Base-by-base conservation (phyloP, 176 grass and related monocot genomes). In the Musa itinerans region DNA sequence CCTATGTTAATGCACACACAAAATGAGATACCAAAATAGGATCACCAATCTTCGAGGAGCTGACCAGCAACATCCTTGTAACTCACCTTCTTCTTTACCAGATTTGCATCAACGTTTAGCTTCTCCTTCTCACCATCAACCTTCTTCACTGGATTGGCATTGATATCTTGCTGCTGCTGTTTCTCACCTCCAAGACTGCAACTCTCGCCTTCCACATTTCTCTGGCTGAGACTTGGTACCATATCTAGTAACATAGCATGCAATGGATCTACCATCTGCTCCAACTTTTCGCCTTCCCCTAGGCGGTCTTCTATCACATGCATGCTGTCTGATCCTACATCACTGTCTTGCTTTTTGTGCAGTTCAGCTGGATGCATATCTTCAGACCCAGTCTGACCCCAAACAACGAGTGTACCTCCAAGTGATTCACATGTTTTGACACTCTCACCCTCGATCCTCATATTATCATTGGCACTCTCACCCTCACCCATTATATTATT, bases 1-100 rank as follows among this genome's bases (percentile, higher is more conserved):
- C 10, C 10, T 27, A 66, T 66, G 63, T 68, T 68, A 7, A 34
- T 34, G 13, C 65, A 68, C 11, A 68, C 1, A 53, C 57, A 72
- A 50, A n/a, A 53, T 70, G 50, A 2, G 5, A 3, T 20, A n/a
- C n/a, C 12, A 61, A 61, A 13, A 61, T 14, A 61, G n/a, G 57
- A n/a, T 92, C 86, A 93, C 86, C 88, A 93, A 71, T 97, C 90
- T 65, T 97, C 91, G 51, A 97, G 77, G 76, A 97, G 88, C 20
- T 91, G 70, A 48, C 65, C 52, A 34, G 90, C 94, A 58, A 91
- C 78, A 76, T 98, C 90, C 68, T 93, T 93, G 68, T 98, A 98
- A 9, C 94, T 93, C 34, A 98, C 90, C 11, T 98, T 98, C 83
- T 87, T 98, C 88, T 91, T 93, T 73, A 85, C 83, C 19, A 80